These are phyloP conservation scores for Neurospora sp. DNA, from an alignment of 495 filamentous ascomycete species.

Conservation along the genomic window DNA sequence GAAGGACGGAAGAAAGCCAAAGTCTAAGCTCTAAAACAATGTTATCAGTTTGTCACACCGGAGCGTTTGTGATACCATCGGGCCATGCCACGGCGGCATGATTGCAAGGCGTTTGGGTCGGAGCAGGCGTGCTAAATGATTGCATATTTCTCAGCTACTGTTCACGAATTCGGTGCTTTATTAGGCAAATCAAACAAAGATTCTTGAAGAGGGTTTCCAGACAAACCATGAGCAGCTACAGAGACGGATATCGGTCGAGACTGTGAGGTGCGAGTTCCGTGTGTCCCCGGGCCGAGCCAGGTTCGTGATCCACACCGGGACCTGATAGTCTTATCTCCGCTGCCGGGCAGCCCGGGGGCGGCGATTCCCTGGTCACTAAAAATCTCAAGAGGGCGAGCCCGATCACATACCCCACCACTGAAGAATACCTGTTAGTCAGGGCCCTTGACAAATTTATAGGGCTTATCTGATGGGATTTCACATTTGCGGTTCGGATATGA, in stretches of 20 bases:
- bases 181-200: not conserved
- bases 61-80: not conserved
- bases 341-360: not conserved
- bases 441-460: not conserved
- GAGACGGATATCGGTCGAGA: not conserved
- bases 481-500: not conserved
- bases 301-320: not conserved
- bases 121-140: not conserved
- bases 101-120: not conserved
- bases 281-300: not conserved
- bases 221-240: not conserved
- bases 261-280: not conserved
- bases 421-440: not conserved
- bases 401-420: not conserved
- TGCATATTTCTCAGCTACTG: not conserved
- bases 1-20: conserved; percentile 30
- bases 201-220: not conserved
- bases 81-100: not conserved
- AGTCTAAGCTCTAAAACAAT: conserved; percentile 28
- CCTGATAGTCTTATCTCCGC: not conserved
- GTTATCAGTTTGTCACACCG: not conserved
- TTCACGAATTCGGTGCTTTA: not conserved
- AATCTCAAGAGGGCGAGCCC: not conserved
- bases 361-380: not conserved
- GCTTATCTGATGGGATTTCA: not conserved